Conservation (phyloP, 345 rosid species). For the Trapa incisa region DNA sequence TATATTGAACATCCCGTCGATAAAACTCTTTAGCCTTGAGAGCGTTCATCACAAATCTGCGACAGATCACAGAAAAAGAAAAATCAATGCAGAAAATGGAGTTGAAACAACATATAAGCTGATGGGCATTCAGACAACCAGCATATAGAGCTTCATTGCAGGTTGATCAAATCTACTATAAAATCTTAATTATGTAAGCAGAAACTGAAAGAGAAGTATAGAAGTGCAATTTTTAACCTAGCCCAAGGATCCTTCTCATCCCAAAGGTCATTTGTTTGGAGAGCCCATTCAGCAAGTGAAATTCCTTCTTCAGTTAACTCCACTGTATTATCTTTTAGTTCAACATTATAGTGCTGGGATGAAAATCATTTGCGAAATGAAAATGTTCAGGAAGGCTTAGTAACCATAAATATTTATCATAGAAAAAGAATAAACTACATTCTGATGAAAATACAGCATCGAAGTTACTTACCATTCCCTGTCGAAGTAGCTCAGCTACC, state of each 20-base stretch:
- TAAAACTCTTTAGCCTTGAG: slow-evolving; percentile 95
- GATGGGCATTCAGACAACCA: background rate
- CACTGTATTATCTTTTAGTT: slow-evolving; percentile 88
- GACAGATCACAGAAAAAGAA: slow-evolving; percentile 8
- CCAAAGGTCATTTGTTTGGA: slow-evolving; percentile 89
- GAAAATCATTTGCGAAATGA: background rate
- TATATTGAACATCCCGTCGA: slow-evolving; percentile 81
- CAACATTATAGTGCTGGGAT: slow-evolving; percentile 72
- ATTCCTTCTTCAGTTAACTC: slow-evolving; percentile 96
- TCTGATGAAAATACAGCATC: background rate
- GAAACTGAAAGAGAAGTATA: background rate
- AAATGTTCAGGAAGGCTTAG: background rate
- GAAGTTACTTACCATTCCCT: slow-evolving; percentile 47
- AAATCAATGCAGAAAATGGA: slow-evolving; percentile 7
- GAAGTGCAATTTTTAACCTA: slow-evolving; percentile 30
- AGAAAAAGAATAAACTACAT: background rate
- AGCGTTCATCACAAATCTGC: slow-evolving; percentile 93
- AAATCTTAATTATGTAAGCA: background rate
- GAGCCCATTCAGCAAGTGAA: slow-evolving; percentile 87
- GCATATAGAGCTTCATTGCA: background rate
- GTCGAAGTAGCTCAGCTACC: slow-evolving; percentile 79
- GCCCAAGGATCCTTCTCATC: slow-evolving; percentile 99
- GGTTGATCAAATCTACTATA: background rate
- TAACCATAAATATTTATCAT: background rate
- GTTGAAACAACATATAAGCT: background rate